These are phyloP conservation scores for Yarrowia bubula DNA, from an alignment of 805 yeast genomes.

Conservation along the genomic window DNA sequence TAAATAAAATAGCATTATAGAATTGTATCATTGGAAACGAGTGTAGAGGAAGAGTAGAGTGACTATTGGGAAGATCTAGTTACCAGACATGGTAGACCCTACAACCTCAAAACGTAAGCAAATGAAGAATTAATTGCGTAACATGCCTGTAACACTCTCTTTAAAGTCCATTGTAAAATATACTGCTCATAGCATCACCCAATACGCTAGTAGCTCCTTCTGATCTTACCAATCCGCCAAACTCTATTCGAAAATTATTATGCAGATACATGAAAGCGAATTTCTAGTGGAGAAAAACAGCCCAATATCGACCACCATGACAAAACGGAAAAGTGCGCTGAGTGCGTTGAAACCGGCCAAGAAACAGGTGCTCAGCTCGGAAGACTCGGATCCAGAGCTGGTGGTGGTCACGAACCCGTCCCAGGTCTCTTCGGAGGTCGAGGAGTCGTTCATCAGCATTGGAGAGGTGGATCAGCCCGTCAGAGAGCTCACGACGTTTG, in stretches of 20 bases:
- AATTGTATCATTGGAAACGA: not conserved
- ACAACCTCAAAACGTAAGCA: too few species aligned
- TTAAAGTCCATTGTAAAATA: too few species aligned
- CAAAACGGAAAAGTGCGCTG: conserved; percentile 24
- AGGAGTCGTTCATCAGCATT: conserved; percentile 5
- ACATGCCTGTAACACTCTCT: too few species aligned
- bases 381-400: conserved; percentile 4
- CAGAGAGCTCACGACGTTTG: not conserved
- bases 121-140: too few species aligned
- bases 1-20: conserved; percentile 24
- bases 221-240: not conserved
- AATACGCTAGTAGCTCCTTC: not conserved
- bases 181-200: too few species aligned
- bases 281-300: not conserved
- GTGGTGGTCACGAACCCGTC: conserved; percentile 1
- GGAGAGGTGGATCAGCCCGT: not conserved
- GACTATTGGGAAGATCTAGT: too few species aligned
- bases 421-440: not conserved
- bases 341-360: conserved; percentile 11
- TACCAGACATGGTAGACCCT: too few species aligned
- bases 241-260: conserved; percentile 10
- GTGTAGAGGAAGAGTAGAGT: not conserved
- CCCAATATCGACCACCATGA: not conserved
- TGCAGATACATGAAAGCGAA: not conserved
- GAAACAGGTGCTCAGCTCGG: conserved; percentile 9